A percentile compares a stretch with the other conserved stretches of the same genome.
phyloP scores from a whole-genome alignment of 208 protist genomes.

The Naegleria fowleri region DNA sequence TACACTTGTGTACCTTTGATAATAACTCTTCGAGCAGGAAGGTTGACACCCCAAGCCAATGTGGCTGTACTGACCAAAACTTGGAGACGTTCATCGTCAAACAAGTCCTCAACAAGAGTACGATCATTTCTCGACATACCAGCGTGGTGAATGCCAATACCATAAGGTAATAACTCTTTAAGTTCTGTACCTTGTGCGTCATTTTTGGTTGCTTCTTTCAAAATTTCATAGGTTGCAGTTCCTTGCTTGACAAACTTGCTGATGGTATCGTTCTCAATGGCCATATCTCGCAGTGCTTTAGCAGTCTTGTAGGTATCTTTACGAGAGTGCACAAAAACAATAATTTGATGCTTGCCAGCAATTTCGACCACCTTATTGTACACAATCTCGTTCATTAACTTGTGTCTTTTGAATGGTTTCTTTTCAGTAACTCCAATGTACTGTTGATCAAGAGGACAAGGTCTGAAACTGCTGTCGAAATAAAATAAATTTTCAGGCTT shows the following conservation, averaged over 20 bases:
- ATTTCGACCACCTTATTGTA: conserved; percentile 93
- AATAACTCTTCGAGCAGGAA: conserved; percentile 99
- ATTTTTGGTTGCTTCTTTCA: conserved; percentile 60
- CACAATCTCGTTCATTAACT: conserved; percentile 93
- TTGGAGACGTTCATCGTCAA: conserved; percentile 85
- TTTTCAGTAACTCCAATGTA: conserved; percentile 94
- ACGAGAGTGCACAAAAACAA: conserved; percentile 98
- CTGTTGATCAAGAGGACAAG: conserved; percentile 93
- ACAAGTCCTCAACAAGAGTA: conserved; percentile 93
- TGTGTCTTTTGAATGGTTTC: conserved; percentile 80
- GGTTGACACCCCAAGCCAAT: conserved; percentile 99
- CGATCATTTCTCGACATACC: conserved; percentile 91
- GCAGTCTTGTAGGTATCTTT: conserved; percentile 96
- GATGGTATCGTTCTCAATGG: conserved; percentile 73
- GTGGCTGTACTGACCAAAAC: conserved; percentile 98
- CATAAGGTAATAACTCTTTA: conserved; percentile 81
- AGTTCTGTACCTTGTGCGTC: conserved; percentile 51
- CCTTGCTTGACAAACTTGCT: conserved; percentile 75
- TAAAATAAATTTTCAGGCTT: conserved; percentile 78
- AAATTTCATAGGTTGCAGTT: conserved; percentile 64
- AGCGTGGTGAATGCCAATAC: conserved; percentile 99
- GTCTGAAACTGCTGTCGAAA: conserved; percentile 88
- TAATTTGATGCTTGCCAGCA: conserved; percentile 83
- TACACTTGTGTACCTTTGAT: conserved; percentile 99
- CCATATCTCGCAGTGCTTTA: conserved; percentile 72